Conservation (phyloP, 495 filamentous ascomycete species). For the Margaritispora aquatica region DNA sequence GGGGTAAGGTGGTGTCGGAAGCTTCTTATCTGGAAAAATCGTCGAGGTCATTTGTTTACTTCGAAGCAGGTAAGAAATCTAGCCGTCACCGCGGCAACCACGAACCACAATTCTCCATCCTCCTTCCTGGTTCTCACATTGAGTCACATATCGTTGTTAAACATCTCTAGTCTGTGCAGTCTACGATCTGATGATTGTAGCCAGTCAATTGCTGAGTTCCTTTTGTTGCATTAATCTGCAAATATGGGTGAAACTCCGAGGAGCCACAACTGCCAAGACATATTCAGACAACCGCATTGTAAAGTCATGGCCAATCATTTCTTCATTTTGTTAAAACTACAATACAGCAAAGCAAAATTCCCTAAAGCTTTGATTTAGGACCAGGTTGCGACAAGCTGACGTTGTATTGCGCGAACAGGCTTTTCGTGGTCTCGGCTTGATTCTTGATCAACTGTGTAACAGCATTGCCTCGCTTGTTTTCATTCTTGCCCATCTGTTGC, state of each 20-base stretch:
- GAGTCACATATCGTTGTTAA: conserved; percentile 9
- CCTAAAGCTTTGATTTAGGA: conserved; percentile 33
- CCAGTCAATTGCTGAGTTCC: neutral
- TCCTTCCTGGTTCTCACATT: neutral
- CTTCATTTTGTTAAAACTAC: conserved; percentile 1
- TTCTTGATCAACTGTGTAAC: conserved; percentile 55
- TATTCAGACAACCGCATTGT: neutral
- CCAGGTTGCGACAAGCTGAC: conserved; percentile 43
- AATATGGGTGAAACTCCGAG: neutral
- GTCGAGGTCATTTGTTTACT: neutral
- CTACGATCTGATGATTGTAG: neutral
- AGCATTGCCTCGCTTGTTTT: conserved; percentile 65
- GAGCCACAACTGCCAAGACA: neutral
- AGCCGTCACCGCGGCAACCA: neutral
- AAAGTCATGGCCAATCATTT: neutral
- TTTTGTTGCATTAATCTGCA: neutral
- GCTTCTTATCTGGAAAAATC: neutral
- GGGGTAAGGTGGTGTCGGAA: too few relatives aligned
- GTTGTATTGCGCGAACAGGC: conserved; percentile 56
- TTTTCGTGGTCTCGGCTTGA: conserved; percentile 59
- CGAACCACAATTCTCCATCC: neutral
- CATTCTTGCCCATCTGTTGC: conserved; percentile 80
- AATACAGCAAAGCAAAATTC: neutral
- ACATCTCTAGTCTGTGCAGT: neutral
- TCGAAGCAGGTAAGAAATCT: neutral